A percentile compares a stretch with the other conserved stretches of the same genome.
Conservation (phyloP, 2,329 filamentous ascomycete species). For the Aureobasidium sp. region DNA sequence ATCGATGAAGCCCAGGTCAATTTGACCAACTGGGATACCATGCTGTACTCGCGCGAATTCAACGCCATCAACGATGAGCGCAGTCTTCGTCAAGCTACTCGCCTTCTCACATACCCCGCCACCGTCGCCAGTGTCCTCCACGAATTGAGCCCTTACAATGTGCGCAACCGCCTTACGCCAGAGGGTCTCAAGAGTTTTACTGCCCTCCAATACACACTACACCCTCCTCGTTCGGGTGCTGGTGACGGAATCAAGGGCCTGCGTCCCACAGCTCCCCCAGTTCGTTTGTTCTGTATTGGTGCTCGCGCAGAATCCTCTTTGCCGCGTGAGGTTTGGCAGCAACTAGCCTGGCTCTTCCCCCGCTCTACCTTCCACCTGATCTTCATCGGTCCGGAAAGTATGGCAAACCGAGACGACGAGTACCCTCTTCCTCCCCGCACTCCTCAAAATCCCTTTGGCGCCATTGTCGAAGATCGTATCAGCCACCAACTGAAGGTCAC, state of each 20-base stretch:
- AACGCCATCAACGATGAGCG: constrained; percentile 85
- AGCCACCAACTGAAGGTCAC: constrained; percentile 90
- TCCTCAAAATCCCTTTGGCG: constrained; percentile 80
- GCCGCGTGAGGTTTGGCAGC: constrained; percentile 87
- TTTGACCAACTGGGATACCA: constrained; percentile 98
- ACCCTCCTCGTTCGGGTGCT: constrained; percentile 74
- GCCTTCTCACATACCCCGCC: constrained; percentile 85
- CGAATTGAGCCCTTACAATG: constrained; percentile 86
- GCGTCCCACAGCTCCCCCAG: constrained; percentile 74
- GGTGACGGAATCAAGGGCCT: constrained; percentile 70
- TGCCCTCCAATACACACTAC: constrained; percentile 89
- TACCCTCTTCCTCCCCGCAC: constrained; percentile 86
- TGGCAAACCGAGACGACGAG: constrained; percentile 88
- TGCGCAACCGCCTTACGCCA: constrained; percentile 70
- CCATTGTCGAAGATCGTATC: constrained; percentile 86
- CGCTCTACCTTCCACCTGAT: constrained; percentile 81
- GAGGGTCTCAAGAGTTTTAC: constrained; percentile 85
- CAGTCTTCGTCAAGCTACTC: constrained; percentile 85
- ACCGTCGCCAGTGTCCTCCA: constrained; percentile 89
- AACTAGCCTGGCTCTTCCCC: constrained; percentile 93
- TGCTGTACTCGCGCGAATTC: constrained; percentile 87
- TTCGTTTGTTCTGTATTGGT: constrained; percentile 87
- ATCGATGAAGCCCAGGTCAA: constrained; percentile 91
- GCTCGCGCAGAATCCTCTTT: constrained; percentile 96
- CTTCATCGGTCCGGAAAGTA: constrained; percentile 92